phyloP scores from a whole-genome alignment of 2,329 filamentous ascomycete genomes.

The Penicillium sp. region DNA sequence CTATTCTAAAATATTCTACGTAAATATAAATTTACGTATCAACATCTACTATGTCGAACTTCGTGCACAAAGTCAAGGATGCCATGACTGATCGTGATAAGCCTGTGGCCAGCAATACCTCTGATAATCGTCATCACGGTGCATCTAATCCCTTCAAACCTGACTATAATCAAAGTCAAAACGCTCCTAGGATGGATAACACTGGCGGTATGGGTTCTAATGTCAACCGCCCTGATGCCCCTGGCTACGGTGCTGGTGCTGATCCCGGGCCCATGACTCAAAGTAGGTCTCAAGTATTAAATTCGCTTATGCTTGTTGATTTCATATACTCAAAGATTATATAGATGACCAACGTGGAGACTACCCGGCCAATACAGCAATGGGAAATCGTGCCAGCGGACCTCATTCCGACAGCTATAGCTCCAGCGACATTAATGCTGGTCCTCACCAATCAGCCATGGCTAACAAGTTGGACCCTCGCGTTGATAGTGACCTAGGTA shows the following conservation, averaged over 20 bases:
- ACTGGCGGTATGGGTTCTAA: neutral
- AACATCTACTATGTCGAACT: slow-evolving; percentile 17
- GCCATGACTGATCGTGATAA: slow-evolving; percentile 12
- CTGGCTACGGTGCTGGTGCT: neutral
- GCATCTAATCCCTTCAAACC: slow-evolving; percentile 3
- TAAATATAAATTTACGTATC: no score
- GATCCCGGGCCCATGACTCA: neutral
- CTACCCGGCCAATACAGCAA: neutral
- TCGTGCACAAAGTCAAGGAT: slow-evolving; percentile 24
- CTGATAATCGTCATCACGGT: neutral
- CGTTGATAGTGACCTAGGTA: slow-evolving; percentile 26
- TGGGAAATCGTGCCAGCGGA: neutral
- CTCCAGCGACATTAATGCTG: slow-evolving; percentile 23
- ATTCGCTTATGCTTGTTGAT: neutral
- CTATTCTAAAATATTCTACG: no score
- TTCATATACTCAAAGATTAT: neutral
- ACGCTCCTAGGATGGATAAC: neutral
- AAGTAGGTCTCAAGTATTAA: neutral
- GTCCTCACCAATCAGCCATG: slow-evolving; percentile 48
- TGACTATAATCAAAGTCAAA: neutral
- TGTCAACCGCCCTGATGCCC: slow-evolving; percentile 2
- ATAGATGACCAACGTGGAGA: neutral
- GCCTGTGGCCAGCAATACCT: neutral
- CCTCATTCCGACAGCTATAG: neutral
- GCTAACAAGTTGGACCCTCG: slow-evolving; percentile 59